Evolutionary conservation across 129 eudicot genomes (phyloP).

Genomic region (Centaurea solstitialis): DNA sequence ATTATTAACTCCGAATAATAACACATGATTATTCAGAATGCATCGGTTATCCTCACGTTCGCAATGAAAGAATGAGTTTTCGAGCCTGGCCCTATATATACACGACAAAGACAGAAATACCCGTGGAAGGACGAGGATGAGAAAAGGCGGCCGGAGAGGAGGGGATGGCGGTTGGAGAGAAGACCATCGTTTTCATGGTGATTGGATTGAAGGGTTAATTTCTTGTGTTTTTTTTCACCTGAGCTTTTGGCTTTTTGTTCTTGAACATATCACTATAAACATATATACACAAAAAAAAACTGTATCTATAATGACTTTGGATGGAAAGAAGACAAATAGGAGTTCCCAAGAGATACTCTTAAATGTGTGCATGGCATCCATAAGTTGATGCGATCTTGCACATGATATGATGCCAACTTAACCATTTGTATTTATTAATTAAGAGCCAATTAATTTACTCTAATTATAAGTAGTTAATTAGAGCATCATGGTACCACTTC

Average conservation of each 20-base stretch:
- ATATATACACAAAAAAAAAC: not conserved
- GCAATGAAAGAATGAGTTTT: conserved; percentile 13
- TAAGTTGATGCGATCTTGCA: conserved; percentile 8
- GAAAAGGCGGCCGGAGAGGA: not conserved
- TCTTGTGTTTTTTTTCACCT: not conserved
- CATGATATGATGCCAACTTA: not conserved
- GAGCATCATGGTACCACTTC: not conserved
- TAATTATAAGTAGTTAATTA: not conserved
- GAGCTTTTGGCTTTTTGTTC: not conserved
- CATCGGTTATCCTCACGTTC: no score
- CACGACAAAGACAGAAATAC: not conserved
- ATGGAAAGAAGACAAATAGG: conserved; percentile 51
- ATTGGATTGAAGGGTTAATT: not conserved
- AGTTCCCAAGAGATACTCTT: conserved; percentile 53
- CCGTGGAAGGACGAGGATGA: not conserved
- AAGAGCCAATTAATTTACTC: not conserved
- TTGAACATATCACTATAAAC: no score
- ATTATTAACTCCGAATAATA: no score
- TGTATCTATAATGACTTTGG: not conserved
- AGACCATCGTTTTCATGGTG: not conserved
- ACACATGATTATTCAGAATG: no score
- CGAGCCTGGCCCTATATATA: not conserved
- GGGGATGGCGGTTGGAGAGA: conserved; percentile 6
- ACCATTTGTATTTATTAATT: no score
- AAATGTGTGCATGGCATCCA: conserved; percentile 44